Evolutionary conservation across 805 yeast genomes (phyloP).

Genomic region (Debaryomyces prosopidis): DNA sequence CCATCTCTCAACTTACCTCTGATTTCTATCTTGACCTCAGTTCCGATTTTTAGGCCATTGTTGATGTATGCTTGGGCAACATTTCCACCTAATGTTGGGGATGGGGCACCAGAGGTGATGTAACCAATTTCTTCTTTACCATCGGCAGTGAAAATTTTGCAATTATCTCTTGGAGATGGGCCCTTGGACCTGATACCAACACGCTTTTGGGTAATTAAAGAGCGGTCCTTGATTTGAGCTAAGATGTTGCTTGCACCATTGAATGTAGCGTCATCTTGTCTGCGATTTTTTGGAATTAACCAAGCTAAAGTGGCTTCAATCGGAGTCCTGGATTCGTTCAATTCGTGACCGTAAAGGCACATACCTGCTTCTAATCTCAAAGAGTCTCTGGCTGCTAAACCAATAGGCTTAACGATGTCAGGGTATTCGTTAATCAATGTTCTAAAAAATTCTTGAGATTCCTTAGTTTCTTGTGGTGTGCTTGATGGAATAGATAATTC

Average conservation of each 20-base stretch:
- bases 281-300: constrained; percentile 82
- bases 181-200: constrained; percentile 78
- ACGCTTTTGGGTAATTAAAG: constrained; percentile 54
- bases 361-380: constrained; percentile 95
- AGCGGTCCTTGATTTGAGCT: constrained; percentile 68
- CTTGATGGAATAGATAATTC: constrained; percentile 75
- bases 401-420: constrained; percentile 75
- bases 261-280: constrained; percentile 53
- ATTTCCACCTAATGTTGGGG: constrained; percentile 67
- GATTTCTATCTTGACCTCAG: constrained; percentile 69
- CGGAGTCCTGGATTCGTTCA: constrained; percentile 78
- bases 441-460: constrained; percentile 61
- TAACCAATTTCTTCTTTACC: constrained; percentile 51
- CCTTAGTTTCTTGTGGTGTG: constrained; percentile 35
- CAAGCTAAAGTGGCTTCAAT: constrained; percentile 87
- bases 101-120: constrained; percentile 63
- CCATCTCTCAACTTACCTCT: constrained; percentile 84
- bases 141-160: constrained; percentile 56
- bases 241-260: constrained; percentile 76
- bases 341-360: constrained; percentile 95
- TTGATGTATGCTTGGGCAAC: constrained; percentile 90
- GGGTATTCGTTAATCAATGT: constrained; percentile 53
- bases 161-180: constrained; percentile 89
- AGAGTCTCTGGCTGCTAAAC: constrained; percentile 98
- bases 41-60: constrained; percentile 72